Percentiles rank a stretch among this genome's conserved stretches.
Evolutionary conservation across 2,329 filamentous ascomycete species (phyloP).

Genomic region (Bipolaris oryzae): DNA sequence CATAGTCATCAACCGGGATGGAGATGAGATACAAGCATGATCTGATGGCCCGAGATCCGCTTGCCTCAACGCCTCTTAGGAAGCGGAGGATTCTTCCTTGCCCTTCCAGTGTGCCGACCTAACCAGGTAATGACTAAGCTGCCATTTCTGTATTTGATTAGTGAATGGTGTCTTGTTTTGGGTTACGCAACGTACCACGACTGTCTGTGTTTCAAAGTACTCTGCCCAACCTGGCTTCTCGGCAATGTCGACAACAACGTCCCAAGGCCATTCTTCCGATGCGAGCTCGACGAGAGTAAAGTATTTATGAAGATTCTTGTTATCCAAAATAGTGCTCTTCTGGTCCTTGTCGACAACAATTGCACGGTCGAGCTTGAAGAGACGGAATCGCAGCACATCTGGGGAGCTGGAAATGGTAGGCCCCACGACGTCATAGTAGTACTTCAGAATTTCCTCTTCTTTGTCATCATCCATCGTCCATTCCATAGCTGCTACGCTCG

Average conservation of each 20-base stretch:
- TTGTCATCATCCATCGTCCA: slow-evolving; percentile 13
- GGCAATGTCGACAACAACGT: slow-evolving; percentile 22
- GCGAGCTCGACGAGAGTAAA: slow-evolving; percentile 23
- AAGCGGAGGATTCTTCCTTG: not conserved
- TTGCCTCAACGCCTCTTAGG: not conserved
- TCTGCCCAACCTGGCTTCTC: slow-evolving; percentile 17
- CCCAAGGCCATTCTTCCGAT: slow-evolving; percentile 28
- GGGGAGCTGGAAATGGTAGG: slow-evolving; percentile 16
- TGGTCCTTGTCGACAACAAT: slow-evolving; percentile 8
- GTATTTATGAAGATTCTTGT: slow-evolving; percentile 13
- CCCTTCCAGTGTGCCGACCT: not conserved
- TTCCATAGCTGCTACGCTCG: slow-evolving; percentile 24
- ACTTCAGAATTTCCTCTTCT: slow-evolving; percentile 20
- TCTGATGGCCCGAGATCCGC: not conserved
- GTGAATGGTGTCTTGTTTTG: not conserved
- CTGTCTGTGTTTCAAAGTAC: slow-evolving; percentile 20
- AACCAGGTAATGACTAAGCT: slow-evolving; percentile 19
- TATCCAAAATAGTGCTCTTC: slow-evolving; percentile 10
- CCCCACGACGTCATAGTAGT: slow-evolving; percentile 13
- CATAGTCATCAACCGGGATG: not conserved
- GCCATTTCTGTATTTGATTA: slow-evolving; percentile 24
- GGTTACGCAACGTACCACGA: slow-evolving; percentile 16
- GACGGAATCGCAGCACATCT: slow-evolving; percentile 21
- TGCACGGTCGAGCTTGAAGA: slow-evolving; percentile 23
- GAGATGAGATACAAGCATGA: not conserved